These are phyloP conservation scores for Hypsizygus marmoreus DNA, from an alignment of 768 basidiomycete genomes.

Conservation along the genomic window DNA sequence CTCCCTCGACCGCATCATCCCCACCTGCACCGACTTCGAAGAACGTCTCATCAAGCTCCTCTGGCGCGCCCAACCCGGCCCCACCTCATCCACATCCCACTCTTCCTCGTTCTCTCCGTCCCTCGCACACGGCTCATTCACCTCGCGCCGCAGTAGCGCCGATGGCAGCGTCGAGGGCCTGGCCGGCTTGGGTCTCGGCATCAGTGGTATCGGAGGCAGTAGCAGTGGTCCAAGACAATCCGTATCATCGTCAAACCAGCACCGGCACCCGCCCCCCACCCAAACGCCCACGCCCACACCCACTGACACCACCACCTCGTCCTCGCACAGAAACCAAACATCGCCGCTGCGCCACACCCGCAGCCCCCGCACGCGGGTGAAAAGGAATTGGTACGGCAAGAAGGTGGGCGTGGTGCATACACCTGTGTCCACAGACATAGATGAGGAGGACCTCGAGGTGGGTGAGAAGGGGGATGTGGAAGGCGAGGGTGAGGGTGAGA, in stretches of 20 bases:
- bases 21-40: conserved; percentile 72
- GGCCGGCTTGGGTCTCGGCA: not conserved
- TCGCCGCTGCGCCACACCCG: not conserved
- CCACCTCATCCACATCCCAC: conserved; percentile 24
- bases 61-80: conserved; percentile 56
- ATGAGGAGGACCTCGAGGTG: conserved; percentile 7
- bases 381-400: conserved; percentile 63
- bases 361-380: conserved; percentile 18
- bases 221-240: not conserved
- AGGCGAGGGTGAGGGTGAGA: conserved; percentile 23
- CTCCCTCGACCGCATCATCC: conserved; percentile 75
- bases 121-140: not conserved
- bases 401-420: conserved; percentile 39
- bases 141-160: conserved; percentile 18
- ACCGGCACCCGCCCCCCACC: conserved; percentile 2
- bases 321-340: not conserved
- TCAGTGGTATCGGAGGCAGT: not conserved
- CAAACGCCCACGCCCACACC: conserved; percentile 6
- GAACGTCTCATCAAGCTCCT: conserved; percentile 80
- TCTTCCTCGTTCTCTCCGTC: conserved; percentile 29
- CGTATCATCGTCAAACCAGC: not conserved
- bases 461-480: conserved; percentile 7
- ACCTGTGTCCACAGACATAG: conserved; percentile 1
- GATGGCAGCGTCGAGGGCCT: conserved; percentile 28
- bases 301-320: not conserved